phyloP scores from a whole-genome alignment of 257 asterid genomes.

The Hygrophila difformis region DNA sequence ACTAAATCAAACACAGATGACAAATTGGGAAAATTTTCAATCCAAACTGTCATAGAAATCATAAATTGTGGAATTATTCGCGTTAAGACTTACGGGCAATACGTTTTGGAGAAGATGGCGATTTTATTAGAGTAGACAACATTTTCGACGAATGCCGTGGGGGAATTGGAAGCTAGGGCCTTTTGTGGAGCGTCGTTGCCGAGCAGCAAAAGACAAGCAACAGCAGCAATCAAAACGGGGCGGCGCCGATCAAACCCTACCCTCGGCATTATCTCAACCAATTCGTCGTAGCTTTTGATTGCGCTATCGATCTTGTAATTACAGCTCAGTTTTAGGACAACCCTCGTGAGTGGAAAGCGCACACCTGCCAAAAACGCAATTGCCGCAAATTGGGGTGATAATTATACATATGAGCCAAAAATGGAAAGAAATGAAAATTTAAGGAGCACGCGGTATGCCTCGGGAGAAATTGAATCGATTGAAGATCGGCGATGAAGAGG shows the following conservation, averaged over 20 bases:
- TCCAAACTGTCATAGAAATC: conserved; percentile 3
- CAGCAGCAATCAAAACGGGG: conserved; percentile 29
- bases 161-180: conserved; percentile 68
- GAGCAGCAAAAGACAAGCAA: conserved; percentile 36
- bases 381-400: conserved; percentile 6
- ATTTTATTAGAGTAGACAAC: conserved; percentile 75
- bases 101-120: conserved; percentile 89
- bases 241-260: conserved; percentile 30
- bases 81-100: conserved; percentile 98
- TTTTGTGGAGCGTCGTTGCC: conserved; percentile 30
- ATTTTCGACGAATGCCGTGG: conserved; percentile 84
- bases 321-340: conserved; percentile 19
- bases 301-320: conserved; percentile 18
- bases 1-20: too few relatives aligned
- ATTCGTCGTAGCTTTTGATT: conserved; percentile 14
- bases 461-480: conserved; percentile 15
- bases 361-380: conserved; percentile 18
- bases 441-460: conserved; percentile 16
- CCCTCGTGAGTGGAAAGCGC: conserved; percentile 15
- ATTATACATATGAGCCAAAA: not conserved
- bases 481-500: conserved; percentile 1
- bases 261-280: conserved; percentile 14
- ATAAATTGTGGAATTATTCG: conserved; percentile 6
- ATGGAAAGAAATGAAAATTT: not conserved
- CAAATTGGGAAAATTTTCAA: not conserved